phyloP scores from a whole-genome alignment of 2,329 filamentous ascomycete species.

The Thermomyces lanuginosus region DNA sequence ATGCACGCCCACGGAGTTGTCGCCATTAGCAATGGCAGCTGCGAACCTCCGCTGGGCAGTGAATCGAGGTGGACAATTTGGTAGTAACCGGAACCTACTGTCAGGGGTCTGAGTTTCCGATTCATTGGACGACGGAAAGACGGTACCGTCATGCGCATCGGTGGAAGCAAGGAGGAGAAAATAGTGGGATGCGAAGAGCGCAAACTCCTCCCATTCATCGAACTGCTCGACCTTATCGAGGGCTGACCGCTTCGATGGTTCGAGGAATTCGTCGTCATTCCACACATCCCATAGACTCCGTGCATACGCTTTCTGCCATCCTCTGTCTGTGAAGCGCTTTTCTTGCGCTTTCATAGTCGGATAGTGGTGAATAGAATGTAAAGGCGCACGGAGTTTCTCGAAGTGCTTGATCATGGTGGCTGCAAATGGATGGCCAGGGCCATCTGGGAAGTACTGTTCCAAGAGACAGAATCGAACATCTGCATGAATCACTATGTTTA shows the following conservation, averaged over 20 bases:
- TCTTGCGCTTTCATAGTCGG: slow-evolving; percentile 50
- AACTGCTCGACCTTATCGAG: slow-evolving; percentile 66
- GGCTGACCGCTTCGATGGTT: slow-evolving; percentile 38
- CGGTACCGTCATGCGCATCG: background rate
- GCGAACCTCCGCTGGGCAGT: slow-evolving; percentile 45
- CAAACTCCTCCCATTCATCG: slow-evolving; percentile 93
- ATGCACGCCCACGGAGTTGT: slow-evolving; percentile 21
- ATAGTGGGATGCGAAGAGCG: slow-evolving; percentile 70
- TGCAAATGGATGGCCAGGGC: slow-evolving; percentile 65
- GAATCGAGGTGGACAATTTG: slow-evolving; percentile 16
- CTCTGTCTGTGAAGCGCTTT: slow-evolving; percentile 49
- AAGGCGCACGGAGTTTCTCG: slow-evolving; percentile 58
- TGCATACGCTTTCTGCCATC: slow-evolving; percentile 48
- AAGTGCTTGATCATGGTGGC: slow-evolving; percentile 74
- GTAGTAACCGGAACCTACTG: too few species aligned
- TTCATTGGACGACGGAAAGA: slow-evolving; percentile 1
- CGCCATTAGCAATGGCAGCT: slow-evolving; percentile 30
- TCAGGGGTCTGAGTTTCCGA: slow-evolving; percentile 4
- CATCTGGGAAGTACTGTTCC: slow-evolving; percentile 72
- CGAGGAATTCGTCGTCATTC: slow-evolving; percentile 52
- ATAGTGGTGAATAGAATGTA: slow-evolving; percentile 59
- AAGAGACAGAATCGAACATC: slow-evolving; percentile 67
- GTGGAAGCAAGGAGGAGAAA: slow-evolving; percentile 54
- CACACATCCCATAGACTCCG: slow-evolving; percentile 71
- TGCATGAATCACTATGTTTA: slow-evolving; percentile 7